Evolutionary conservation across 345 rosid genomes (phyloP).

Genomic region (Eutrema yunnanense): DNA sequence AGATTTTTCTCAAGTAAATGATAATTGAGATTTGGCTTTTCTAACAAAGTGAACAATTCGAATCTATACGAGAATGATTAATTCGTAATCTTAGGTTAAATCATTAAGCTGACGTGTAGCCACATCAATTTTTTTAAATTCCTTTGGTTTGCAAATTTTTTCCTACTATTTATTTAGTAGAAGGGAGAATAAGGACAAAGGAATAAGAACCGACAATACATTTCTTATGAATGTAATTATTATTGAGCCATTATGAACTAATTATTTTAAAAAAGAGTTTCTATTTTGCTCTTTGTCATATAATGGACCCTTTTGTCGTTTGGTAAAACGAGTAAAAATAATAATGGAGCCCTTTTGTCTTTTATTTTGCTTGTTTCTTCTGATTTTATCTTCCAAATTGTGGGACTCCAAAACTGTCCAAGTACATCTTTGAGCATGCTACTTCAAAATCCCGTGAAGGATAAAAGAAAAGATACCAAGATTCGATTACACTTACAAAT

Average conservation of each 20-base stretch:
- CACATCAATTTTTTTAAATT: no score
- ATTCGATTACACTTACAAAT: not conserved
- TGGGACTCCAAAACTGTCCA: not conserved
- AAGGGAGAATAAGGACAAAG: conserved; percentile 8
- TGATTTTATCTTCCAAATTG: conserved; percentile 7
- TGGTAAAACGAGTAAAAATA: not conserved
- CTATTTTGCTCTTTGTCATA: not conserved
- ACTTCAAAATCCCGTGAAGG: conserved; percentile 14
- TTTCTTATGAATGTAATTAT: not conserved
- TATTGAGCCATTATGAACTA: not conserved
- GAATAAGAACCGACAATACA: conserved; percentile 16
- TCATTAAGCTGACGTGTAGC: conserved; percentile 21
- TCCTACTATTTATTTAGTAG: not conserved
- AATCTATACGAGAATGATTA: conserved; percentile 25
- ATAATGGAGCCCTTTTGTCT: conserved; percentile 6
- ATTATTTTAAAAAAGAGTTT: not conserved
- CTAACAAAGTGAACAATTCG: conserved; percentile 13
- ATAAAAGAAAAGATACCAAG: not conserved
- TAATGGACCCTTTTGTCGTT: conserved; percentile 19
- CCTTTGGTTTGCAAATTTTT: not conserved
- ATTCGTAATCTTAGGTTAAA: conserved; percentile 24
- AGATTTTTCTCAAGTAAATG: not conserved
- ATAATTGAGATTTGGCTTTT: conserved; percentile 2
- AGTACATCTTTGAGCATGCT: conserved; percentile 2
- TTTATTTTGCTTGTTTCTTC: conserved; percentile 13